Evolutionary conservation across 352 stramenopile species (phyloP).

Genomic region (Globisporangium cylindrosporum): DNA sequence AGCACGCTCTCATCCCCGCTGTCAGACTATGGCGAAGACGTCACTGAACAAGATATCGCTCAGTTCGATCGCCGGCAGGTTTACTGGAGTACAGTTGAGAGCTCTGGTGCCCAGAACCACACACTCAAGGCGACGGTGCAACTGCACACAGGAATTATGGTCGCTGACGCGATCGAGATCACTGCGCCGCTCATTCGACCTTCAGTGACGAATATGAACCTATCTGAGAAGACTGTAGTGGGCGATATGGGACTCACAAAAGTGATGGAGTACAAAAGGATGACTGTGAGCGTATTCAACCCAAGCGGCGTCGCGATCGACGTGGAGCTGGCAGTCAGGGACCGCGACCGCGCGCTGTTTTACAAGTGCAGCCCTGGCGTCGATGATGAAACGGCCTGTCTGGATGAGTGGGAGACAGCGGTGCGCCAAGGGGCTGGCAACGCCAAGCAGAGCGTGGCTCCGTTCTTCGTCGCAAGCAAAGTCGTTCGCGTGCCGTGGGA

Average conservation of each 20-base stretch:
- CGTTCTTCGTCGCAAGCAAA: slow-evolving; percentile 35
- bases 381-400: slow-evolving; percentile 24
- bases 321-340: slow-evolving; percentile 44
- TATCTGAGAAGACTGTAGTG: background rate
- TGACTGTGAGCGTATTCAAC: slow-evolving; percentile 41
- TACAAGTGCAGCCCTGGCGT: slow-evolving; percentile 36
- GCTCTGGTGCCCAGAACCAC: background rate
- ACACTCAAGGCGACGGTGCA: slow-evolving; percentile 24
- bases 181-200: slow-evolving; percentile 33
- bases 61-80: slow-evolving; percentile 33
- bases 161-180: slow-evolving; percentile 29
- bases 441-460: slow-evolving; percentile 11
- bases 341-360: slow-evolving; percentile 38
- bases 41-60: slow-evolving; percentile 28
- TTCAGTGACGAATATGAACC: slow-evolving; percentile 19
- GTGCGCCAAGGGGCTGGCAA: background rate
- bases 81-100: slow-evolving; percentile 24
- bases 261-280: slow-evolving; percentile 21
- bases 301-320: slow-evolving; percentile 45
- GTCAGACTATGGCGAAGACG: slow-evolving; percentile 35
- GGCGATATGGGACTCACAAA: slow-evolving; percentile 41
- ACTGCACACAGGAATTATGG: slow-evolving; percentile 37
- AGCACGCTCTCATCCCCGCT: slow-evolving; percentile 19
- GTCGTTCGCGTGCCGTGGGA: slow-evolving; percentile 26
- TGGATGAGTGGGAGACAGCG: slow-evolving; percentile 31